These are phyloP conservation scores for Calocera cornea DNA, from an alignment of 768 basidiomycete genomes.

Conservation along the genomic window DNA sequence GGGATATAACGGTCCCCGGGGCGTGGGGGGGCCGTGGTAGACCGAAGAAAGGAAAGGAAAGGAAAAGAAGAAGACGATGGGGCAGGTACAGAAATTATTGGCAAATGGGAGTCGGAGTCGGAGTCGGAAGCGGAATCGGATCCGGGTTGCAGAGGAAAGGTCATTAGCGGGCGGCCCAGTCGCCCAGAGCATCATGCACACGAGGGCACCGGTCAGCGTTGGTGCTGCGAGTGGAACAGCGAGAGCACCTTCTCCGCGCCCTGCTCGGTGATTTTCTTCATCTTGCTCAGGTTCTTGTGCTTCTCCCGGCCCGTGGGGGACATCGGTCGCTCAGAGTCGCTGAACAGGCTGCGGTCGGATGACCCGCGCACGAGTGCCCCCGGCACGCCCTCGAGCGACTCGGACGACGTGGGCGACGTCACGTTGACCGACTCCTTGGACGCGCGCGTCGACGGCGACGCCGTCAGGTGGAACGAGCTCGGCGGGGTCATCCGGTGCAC, in stretches of 20 bases:
- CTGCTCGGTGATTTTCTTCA: constrained; percentile 40
- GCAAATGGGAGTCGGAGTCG: background rate
- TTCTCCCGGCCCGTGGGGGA: constrained; percentile 31
- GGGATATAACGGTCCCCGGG: background rate
- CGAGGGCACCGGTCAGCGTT: background rate
- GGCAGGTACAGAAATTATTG: background rate
- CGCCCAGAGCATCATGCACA: background rate
- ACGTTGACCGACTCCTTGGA: constrained; percentile 4
- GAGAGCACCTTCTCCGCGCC: constrained; percentile 76
- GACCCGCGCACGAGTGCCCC: constrained; percentile 6
- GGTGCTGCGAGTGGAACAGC: constrained; percentile 48
- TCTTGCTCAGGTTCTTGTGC: constrained; percentile 69
- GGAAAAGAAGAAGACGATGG: background rate
- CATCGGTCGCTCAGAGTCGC: background rate
- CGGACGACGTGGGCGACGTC: constrained; percentile 12
- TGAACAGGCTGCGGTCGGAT: background rate
- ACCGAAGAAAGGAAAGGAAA: background rate
- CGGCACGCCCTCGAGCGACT: constrained; percentile 23
- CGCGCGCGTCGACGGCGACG: background rate
- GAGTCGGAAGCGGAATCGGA: background rate
- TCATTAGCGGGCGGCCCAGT: background rate
- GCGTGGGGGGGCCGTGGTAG: background rate
- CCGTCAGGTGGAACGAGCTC: background rate
- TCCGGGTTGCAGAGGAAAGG: background rate
- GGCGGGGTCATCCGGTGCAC: background rate